Base-by-base conservation (phyloP, 129 eudicot genomes). In the Centrapalus pauciflorus region DNA sequence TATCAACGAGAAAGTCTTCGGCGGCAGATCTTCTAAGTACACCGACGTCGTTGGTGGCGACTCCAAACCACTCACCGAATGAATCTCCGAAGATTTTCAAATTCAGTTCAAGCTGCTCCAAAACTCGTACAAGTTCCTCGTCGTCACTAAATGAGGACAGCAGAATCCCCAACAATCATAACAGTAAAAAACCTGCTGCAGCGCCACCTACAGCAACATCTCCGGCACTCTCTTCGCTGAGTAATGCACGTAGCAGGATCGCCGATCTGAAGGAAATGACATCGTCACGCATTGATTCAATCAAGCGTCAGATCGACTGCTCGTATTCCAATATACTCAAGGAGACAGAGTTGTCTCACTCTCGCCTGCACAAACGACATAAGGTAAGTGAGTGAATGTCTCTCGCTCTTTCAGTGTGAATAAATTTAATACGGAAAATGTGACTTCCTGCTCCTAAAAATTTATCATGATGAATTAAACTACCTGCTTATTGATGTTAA, bases 361-460 rank as follows among this genome's bases (percentile, higher is more conserved):
- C 77, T 71, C 88, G 96, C n/a, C 83, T 89, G 21, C 90, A 85
- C 20, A 89, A 89, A 55, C 87, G 95, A 46, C 40, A 64, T 71
- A 81, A 89, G 88, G 96, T 85, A 17, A 10, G 64, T 55, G 7
- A 46, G 64, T 55, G 7, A 46, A 4, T 52, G 33, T 69, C 9
- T 40, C 13, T 80, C 30, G 24, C 49, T 71, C 29, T 7, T n/a
- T 40, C 48, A 21, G 52, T 27, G 13, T 43, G 12, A 17, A 52
- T 27, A 38, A 26, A 5, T 2, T 34, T 19, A 7, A 0, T 26
- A 2, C 13, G 29, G 55, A 23, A 9, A 55, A 35, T n/a, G 38
- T 55, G 35, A 35, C 51, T 56, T 26, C 3, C 5, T 33, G 40
- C 11, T 25, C 6, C 16, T 25, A 26, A 41, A 55, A 54, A 24